A percentile compares a stretch with the other conserved stretches of the same genome.
Conservation (phyloP, 2,329 filamentous ascomycete species). For the Periconia digitata region DNA sequence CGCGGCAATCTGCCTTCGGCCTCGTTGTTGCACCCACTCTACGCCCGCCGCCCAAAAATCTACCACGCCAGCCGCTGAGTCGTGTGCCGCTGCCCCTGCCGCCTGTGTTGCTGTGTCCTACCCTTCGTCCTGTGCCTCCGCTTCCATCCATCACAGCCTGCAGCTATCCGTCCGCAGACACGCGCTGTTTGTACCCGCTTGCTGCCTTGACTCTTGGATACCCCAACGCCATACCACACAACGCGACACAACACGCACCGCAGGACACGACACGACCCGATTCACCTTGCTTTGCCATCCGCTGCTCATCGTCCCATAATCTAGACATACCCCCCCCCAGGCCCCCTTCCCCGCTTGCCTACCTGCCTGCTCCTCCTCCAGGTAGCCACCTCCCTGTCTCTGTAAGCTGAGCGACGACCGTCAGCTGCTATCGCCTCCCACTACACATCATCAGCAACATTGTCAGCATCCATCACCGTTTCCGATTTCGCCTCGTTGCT, state of each 20-base stretch:
- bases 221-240: constrained; percentile 16
- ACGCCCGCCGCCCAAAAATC: background rate
- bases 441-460: constrained; percentile 6
- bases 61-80: background rate
- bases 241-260: background rate
- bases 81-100: background rate
- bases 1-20: background rate
- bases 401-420: constrained; percentile 4
- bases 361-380: background rate
- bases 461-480: constrained; percentile 2
- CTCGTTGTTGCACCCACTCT: background rate
- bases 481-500: constrained; percentile 7
- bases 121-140: constrained; percentile 2
- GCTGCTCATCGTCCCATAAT: background rate
- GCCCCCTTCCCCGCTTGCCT: background rate
- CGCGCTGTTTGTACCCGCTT: constrained; percentile 19
- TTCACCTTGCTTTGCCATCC: constrained; percentile 3
- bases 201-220: constrained; percentile 20
- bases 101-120: background rate
- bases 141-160: constrained; percentile 25
- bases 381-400: background rate
- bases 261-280: background rate
- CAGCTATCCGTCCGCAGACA: constrained; percentile 26
- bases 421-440: background rate
- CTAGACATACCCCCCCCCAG: background rate